Evolutionary conservation across 2,329 filamentous ascomycete species (phyloP).

Genomic region (Herpotrichia juniperi): DNA sequence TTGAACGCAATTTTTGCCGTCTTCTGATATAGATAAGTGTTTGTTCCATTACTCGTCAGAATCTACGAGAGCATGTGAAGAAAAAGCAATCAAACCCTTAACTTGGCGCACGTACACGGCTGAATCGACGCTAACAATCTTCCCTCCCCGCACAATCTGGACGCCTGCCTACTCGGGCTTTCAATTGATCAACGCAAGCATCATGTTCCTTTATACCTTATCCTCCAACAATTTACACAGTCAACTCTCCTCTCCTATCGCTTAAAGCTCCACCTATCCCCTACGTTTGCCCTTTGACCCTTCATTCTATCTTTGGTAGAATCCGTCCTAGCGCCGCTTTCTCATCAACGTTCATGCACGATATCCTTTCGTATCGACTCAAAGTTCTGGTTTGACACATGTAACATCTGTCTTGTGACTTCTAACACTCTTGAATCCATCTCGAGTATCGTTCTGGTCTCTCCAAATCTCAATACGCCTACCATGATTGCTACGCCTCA

Average conservation of each 20-base stretch:
- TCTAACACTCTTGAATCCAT: neutral
- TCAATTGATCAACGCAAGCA: neutral
- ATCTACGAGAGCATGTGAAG: too few species aligned
- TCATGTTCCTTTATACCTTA: neutral
- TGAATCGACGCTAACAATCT: neutral
- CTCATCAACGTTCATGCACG: slow-evolving; percentile 7
- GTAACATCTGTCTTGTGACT: neutral
- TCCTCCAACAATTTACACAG: neutral
- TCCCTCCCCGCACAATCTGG: neutral
- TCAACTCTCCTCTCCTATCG: neutral
- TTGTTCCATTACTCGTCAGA: too few species aligned
- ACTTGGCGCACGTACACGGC: neutral
- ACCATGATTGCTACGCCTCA: neutral
- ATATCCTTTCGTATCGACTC: neutral
- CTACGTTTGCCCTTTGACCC: neutral
- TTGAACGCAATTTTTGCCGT: too few species aligned
- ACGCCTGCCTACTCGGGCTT: neutral
- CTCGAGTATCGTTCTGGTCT: neutral
- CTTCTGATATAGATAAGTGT: too few species aligned
- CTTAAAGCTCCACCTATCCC: neutral
- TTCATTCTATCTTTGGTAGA: slow-evolving; percentile 8
- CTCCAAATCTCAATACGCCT: neutral
- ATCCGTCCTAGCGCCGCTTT: slow-evolving; percentile 12
- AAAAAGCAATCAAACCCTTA: too few species aligned
- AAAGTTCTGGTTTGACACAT: neutral